These are phyloP conservation scores for Gastrolobium villosum DNA, from an alignment of 306 rosid species.

Conservation along the genomic window DNA sequence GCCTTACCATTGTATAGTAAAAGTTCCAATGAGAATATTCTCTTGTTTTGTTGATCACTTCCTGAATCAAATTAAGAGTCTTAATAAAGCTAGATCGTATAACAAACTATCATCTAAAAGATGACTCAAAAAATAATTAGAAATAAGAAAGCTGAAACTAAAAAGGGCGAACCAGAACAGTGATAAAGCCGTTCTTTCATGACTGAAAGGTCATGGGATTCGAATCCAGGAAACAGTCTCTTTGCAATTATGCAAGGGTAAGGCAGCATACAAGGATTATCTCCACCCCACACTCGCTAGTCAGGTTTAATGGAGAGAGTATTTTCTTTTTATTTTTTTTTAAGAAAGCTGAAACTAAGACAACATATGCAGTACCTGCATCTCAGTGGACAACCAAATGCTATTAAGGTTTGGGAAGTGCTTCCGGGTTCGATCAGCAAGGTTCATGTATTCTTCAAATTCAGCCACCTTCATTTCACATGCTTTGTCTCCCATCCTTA, in stretches of 20 bases:
- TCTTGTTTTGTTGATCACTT: conserved; percentile 71
- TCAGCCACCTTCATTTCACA: conserved; percentile 88
- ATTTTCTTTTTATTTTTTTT: no score
- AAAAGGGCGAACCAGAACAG: no score
- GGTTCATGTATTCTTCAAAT: conserved; percentile 81
- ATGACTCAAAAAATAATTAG: neutral
- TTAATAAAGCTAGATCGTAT: neutral
- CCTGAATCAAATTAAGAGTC: conserved; percentile 53
- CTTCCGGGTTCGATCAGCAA: conserved; percentile 68
- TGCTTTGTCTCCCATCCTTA: conserved; percentile 96
- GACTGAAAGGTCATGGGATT: no score
- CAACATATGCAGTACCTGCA: conserved; percentile 66
- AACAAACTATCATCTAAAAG: conserved; percentile 1
- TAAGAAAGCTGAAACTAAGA: neutral
- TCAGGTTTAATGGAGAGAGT: no score
- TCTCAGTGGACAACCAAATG: conserved; percentile 89
- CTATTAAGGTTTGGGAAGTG: conserved; percentile 76
- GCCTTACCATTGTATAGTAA: conserved; percentile 68
- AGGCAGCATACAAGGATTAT: no score
- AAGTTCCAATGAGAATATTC: conserved; percentile 73
- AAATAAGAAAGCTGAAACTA: neutral
- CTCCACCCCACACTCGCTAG: no score
- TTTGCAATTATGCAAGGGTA: no score
- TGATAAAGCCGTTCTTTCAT: no score
- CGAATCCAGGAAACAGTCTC: no score